Evolutionary conservation across 805 yeast genomes (phyloP).

Genomic region (Saturnispora dispora): DNA sequence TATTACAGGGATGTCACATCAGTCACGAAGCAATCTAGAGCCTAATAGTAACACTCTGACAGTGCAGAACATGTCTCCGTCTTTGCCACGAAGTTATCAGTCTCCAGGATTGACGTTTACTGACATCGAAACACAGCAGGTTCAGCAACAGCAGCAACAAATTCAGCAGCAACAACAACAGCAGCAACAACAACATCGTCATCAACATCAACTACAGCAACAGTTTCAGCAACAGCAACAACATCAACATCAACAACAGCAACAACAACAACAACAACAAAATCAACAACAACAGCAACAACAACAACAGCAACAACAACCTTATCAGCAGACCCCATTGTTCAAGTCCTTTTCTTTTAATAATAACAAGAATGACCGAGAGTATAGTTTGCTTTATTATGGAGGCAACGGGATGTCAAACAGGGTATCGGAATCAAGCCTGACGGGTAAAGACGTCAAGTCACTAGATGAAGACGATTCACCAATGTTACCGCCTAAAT

Average conservation of each 20-base stretch:
- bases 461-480: neutral
- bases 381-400: neutral
- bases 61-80: neutral
- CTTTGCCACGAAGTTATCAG: neutral
- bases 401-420: neutral
- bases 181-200: neutral
- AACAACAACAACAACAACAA: neutral
- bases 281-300: neutral
- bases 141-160: neutral
- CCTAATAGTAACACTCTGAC: neutral
- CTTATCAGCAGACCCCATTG: neutral
- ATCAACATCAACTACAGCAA: neutral
- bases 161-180: neutral
- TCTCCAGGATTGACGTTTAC: neutral
- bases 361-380: constrained; percentile 1
- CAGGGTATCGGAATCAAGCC: constrained; percentile 10
- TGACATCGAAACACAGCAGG: neutral
- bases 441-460: neutral
- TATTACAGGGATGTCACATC: neutral
- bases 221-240: neutral
- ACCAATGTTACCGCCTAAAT: constrained; percentile 4
- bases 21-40: neutral
- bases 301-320: neutral
- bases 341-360: constrained; percentile 4
- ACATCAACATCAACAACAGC: neutral